Base-by-base conservation (phyloP, 2,329 filamentous ascomycete genomes). In the Domatiomyces globalis region DNA sequence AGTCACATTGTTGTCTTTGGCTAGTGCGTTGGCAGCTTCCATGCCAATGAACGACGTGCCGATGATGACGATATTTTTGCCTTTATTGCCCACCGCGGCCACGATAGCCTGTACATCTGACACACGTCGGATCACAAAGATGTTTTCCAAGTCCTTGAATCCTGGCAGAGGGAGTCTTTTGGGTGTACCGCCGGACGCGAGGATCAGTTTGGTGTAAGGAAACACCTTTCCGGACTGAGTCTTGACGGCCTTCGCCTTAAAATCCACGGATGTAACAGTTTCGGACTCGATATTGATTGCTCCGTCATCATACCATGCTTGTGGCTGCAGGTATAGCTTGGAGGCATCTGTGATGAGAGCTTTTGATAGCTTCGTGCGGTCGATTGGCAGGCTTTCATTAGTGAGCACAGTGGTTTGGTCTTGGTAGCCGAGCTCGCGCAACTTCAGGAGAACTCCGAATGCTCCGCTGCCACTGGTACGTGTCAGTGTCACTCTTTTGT, bases 1-100 rank as follows among this genome's bases (percentile, higher is more conserved):
- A 6, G 84, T 84, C 15, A 98, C 88, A 7, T 82, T 71, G 66
- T 98, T 94, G 61, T 84, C 84, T 61, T 84, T 84, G 45, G 84
- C 82, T 0, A 94, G 71, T 49, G 73, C 83, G 57, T 89, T 92
- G 55, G 85, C 90, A n/a, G 94, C 79, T 68, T 98, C 92, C 85
- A 98, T 94, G 43, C 92, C 92, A 63, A 98, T 98, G 68, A 98
- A 98, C 0, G 87, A 94, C 53, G 85, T 90, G 43, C 92, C 92
- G 50, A 98, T 75, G 12, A 98, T 76, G 46, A 95, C 87, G 58
- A 98, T 81, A 68, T 95, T 95, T 76, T 95, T 95, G 53, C 80
- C 81, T 44, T 86, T 79, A 27, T 78, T 71, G 5, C 87, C 87
- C 46, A 94, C 85, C 5, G 87, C 87, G 1, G 73, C 75, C 22